phyloP scores from a whole-genome alignment of 1,284 basidiomycete genomes.

The Trichosporon faecale region DNA sequence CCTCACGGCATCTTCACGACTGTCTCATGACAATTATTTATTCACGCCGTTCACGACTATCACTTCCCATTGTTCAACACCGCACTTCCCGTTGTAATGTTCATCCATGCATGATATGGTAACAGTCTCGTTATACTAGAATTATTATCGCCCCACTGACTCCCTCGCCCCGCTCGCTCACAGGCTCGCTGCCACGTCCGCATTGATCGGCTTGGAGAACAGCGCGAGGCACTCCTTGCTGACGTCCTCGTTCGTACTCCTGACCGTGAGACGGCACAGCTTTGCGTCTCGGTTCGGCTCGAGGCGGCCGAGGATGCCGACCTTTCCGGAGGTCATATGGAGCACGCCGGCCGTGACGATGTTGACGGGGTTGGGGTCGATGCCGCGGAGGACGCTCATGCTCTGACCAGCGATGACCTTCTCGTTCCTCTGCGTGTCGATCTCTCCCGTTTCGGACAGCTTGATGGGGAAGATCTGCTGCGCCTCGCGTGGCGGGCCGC shows the following conservation, averaged over 20 bases:
- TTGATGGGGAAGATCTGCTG: slow-evolving; percentile 81
- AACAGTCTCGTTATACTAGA: background rate
- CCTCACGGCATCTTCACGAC: background rate
- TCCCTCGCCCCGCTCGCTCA: too few relatives aligned
- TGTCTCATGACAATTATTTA: background rate
- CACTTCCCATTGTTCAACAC: background rate
- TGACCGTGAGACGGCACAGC: slow-evolving; percentile 86
- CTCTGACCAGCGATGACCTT: slow-evolving; percentile 74
- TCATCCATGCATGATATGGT: slow-evolving; percentile 11
- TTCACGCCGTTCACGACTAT: too few relatives aligned
- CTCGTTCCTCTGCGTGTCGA: slow-evolving; percentile 70
- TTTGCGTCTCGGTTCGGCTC: slow-evolving; percentile 95
- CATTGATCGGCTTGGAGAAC: slow-evolving; percentile 45
- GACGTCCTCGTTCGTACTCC: slow-evolving; percentile 92
- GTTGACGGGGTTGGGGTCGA: slow-evolving; percentile 74
- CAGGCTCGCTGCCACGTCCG: slow-evolving; percentile 33
- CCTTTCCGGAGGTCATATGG: slow-evolving; percentile 84
- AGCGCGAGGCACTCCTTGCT: slow-evolving; percentile 71
- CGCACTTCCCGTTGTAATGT: background rate
- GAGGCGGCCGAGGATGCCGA: slow-evolving; percentile 85
- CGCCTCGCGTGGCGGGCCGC: slow-evolving; percentile 79
- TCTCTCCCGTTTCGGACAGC: slow-evolving; percentile 63
- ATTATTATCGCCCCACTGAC: background rate
- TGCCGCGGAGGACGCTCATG: slow-evolving; percentile 70
- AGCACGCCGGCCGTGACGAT: slow-evolving; percentile 88